Evolutionary conservation across 148 eudicot species (phyloP).

Genomic region (Heliosperma pusillum): DNA sequence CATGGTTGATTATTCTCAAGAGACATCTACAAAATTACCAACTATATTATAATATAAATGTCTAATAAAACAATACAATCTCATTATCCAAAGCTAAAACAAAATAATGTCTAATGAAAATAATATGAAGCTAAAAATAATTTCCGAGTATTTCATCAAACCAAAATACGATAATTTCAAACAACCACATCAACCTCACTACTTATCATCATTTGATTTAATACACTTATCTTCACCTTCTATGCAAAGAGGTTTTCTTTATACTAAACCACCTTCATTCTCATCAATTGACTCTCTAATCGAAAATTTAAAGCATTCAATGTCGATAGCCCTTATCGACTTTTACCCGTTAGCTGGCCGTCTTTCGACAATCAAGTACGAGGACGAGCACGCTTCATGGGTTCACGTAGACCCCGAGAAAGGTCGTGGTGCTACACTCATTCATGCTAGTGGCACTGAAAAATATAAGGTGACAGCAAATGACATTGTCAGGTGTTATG

Average conservation of each 20-base stretch:
- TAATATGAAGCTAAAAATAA: not conserved
- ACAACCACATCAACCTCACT: not conserved
- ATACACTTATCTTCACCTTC: not conserved
- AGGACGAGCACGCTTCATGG: not conserved
- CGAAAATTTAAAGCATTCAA: conserved; percentile 3
- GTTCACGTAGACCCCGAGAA: conserved; percentile 10
- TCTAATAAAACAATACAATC: too few species aligned
- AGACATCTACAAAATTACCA: too few species aligned
- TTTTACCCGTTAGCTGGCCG: conserved; percentile 23
- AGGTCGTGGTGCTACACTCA: conserved; percentile 17
- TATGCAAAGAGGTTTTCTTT: conserved; percentile 22
- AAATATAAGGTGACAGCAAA: not conserved
- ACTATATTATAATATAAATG: too few species aligned
- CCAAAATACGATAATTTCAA: conserved; percentile 5
- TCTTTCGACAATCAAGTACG: not conserved
- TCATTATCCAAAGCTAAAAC: too few species aligned
- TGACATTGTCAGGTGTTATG: conserved; percentile 4
- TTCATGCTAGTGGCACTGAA: conserved; percentile 1
- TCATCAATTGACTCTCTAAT: not conserved
- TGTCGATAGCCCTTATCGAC: conserved; percentile 12
- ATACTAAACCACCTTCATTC: conserved; percentile 7
- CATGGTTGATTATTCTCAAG: too few species aligned
- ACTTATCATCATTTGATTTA: conserved; percentile 12
- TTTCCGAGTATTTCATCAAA: conserved; percentile 16
- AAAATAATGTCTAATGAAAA: not conserved